Evolutionary conservation across 75 land plant genomes (phyloP).

Genomic region (Pinus albicaulis): DNA sequence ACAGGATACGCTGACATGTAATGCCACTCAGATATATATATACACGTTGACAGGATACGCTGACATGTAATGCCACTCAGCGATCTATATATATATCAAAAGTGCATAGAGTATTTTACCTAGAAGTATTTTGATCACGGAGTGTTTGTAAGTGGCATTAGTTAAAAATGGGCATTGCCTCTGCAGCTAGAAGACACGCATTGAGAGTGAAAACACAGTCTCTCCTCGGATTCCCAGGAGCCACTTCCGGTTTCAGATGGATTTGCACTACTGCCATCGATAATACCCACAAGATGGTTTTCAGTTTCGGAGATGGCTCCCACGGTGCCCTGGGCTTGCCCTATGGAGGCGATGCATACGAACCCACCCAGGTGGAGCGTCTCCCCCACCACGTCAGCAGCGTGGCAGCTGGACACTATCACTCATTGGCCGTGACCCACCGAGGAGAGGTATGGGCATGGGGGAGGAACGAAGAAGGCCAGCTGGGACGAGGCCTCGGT

Average conservation of each 20-base stretch:
- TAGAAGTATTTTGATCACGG: too few species aligned
- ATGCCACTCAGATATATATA: too few species aligned
- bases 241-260: not conserved
- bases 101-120: too few species aligned
- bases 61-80: too few species aligned
- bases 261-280: not conserved
- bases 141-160: too few species aligned
- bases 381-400: conserved; percentile 51
- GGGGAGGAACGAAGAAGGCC: conserved; percentile 89
- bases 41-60: too few species aligned
- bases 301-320: conserved; percentile 93
- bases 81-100: too few species aligned
- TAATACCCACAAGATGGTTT: conserved; percentile 27
- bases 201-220: too few species aligned
- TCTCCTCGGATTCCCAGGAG: not conserved
- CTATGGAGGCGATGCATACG: conserved; percentile 57
- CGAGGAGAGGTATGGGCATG: conserved; percentile 86
- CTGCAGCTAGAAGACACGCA: too few species aligned
- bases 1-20: too few species aligned
- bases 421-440: conserved; percentile 74
- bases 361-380: conserved; percentile 55
- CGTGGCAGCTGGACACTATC: conserved; percentile 86
- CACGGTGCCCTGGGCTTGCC: conserved; percentile 85
- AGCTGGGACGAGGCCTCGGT: conserved; percentile 63
- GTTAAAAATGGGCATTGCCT: too few species aligned